Evolutionary conservation across 192 early-diverging fungal species (phyloP), one percentile per base, ranked within the genome.

Genomic region (Dissophora globulifera): DNA sequence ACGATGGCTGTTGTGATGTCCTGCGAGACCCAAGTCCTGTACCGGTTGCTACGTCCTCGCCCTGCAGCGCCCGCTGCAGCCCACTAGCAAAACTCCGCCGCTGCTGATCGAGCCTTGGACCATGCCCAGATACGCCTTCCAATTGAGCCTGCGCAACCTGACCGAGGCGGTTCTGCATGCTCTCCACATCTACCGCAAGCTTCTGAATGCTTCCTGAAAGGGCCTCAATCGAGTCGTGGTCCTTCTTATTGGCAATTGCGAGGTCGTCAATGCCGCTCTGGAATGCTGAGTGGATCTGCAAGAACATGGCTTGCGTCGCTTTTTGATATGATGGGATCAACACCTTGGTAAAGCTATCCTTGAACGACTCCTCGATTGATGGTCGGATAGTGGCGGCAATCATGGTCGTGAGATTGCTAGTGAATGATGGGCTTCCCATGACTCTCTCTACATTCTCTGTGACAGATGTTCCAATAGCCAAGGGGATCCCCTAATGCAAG

Each of bases 261-360:
- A 76, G 38, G 22, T 76, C 64, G 42, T 76, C 72, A 29, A 76
- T 76, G 15, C 82, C 82, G 52, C 62, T 53, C 25, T 79, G 68
- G 48, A 83, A 78, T 13, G 79, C 79, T 0, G 57, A 12, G 26
- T 79, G 62, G 23, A 83, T 83, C 58, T 83, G 82, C 22, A 75
- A 63, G 58, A 83, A 83, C 82, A 83, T 83, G 33, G 65, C 74
- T 16, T 70, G 75, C 3, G 82, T 83, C 10, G 82, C 79, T 45
- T 78, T 81, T 41, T 83, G 75, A 50, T 79, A 81, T n/a, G 79
- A 72, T 15, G 82, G 82, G 16, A 83, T 79, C 30, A 83, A 51
- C 19, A 81, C 48, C 38, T 62, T 69, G 20, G 68, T 56, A 43
- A 83, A 83, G 47, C 66, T 75, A 22, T 83, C 79, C 61, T 69